These are phyloP conservation scores for Pycnococcus provasolii DNA, from an alignment of 139 green algal species.

Conservation along the genomic window DNA sequence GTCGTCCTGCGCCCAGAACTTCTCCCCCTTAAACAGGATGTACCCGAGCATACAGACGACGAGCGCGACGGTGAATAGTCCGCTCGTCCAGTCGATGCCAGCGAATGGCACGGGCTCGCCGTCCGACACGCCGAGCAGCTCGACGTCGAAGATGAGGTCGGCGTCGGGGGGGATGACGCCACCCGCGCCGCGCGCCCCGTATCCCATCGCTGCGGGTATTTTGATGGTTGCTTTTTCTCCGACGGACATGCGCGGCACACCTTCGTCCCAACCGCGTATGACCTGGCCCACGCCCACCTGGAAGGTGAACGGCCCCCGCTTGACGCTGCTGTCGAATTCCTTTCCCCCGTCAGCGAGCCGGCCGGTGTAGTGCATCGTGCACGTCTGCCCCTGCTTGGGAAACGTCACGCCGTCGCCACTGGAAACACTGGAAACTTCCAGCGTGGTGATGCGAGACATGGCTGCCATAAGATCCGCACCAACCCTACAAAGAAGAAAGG, in stretches of 20 bases:
- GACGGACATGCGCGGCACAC: slow-evolving; percentile 60
- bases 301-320: slow-evolving; percentile 41
- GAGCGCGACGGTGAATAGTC: too few species aligned
- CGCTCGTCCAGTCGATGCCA: too few species aligned
- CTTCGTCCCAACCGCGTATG: slow-evolving; percentile 21
- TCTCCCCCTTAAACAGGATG: too few species aligned
- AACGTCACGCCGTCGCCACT: slow-evolving; percentile 32
- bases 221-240: slow-evolving; percentile 61
- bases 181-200: slow-evolving; percentile 24
- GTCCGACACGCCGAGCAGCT: slow-evolving; percentile 35
- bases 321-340: slow-evolving; percentile 50
- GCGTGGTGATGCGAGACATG: too few species aligned
- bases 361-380: slow-evolving; percentile 52
- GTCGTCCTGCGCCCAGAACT: too few species aligned
- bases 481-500: too few species aligned
- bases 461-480: too few species aligned
- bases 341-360: slow-evolving; percentile 51
- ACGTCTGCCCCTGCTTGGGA: slow-evolving; percentile 35
- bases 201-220: slow-evolving; percentile 34
- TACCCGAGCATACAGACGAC: too few species aligned
- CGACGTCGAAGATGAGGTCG: slow-evolving; percentile 60
- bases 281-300: slow-evolving; percentile 19
- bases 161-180: slow-evolving; percentile 47
- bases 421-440: background rate
- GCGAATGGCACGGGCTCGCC: too few species aligned